These are phyloP conservation scores for Russula sp. DNA, from an alignment of 768 basidiomycete genomes.

Conservation along the genomic window DNA sequence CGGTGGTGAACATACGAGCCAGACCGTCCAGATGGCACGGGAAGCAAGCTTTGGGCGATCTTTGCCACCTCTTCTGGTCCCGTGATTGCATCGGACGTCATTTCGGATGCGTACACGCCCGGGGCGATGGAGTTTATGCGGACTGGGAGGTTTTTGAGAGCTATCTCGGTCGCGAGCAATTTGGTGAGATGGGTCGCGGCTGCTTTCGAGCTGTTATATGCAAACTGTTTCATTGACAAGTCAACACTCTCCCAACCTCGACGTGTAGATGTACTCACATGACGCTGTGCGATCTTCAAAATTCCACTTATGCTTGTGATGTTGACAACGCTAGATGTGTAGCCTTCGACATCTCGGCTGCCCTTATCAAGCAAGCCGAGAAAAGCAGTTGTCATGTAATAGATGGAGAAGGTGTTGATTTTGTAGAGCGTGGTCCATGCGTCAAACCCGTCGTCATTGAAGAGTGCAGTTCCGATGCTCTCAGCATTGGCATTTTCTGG, in stretches of 20 bases:
- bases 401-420: slow-evolving; percentile 70
- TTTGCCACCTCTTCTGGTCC: slow-evolving; percentile 41
- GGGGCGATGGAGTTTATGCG: slow-evolving; percentile 70
- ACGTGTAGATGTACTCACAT: slow-evolving; percentile 41
- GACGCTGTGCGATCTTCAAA: slow-evolving; percentile 63
- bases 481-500: slow-evolving; percentile 58
- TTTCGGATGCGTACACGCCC: slow-evolving; percentile 69
- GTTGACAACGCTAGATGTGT: slow-evolving; percentile 64
- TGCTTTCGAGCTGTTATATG: slow-evolving; percentile 75
- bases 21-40: slow-evolving; percentile 53
- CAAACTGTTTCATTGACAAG: slow-evolving; percentile 46
- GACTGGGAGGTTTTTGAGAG: slow-evolving; percentile 57
- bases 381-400: slow-evolving; percentile 71
- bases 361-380: slow-evolving; percentile 69
- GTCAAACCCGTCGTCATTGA: slow-evolving; percentile 57
- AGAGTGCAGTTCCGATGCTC: slow-evolving; percentile 59
- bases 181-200: slow-evolving; percentile 71
- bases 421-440: slow-evolving; percentile 55
- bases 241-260: not conserved
- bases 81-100: slow-evolving; percentile 50
- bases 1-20: slow-evolving; percentile 50
- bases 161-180: slow-evolving; percentile 70
- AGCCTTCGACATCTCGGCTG: slow-evolving; percentile 48
- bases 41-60: slow-evolving; percentile 50
- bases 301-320: slow-evolving; percentile 72